Base-by-base conservation (phyloP, 2,329 filamentous ascomycete genomes). In the Colletotrichum sp. region DNA sequence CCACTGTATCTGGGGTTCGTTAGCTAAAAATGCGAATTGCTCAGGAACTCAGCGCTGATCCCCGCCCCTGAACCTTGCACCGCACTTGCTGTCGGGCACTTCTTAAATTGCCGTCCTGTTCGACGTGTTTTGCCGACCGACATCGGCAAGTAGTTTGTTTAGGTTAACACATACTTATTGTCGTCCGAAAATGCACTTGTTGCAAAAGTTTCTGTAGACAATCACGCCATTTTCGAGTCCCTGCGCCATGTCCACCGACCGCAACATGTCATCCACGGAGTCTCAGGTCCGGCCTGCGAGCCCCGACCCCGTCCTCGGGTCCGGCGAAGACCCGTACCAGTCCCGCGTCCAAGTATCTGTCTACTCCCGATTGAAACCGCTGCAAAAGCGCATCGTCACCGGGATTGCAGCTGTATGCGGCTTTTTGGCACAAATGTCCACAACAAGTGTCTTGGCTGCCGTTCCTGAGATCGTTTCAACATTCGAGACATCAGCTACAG, bases 381-480 rank as follows among this genome's bases (percentile, higher is more conserved):
- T 70, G 24, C 72, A 74, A 75, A 68, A 32, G 55, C 36, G 67
- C 71, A 67, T 13, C 64, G 57, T n/a, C 18, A 65, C 24, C 81
- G 70, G 16, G 79, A 81, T n/a, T 81, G 78, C 30, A 78, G 82
- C 60, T 1, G 64, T 66, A 1, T 71, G 21, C 82, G 92, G 93
- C 32, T 95, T 96, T 78, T 87, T 96, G 43, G 92, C 94, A 1
- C 94, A 95, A 0, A 90, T 95, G 28, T 94, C 92, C 4, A 94
- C 92, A 48, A 96, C 94, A 0, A 93, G 93, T 2, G 91, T 96
- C 12, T 84, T 96, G 15, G 89, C 94, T 2, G 94, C 94, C 4
- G 91, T 94, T 3, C 94, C 94, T 2, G 94, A 96, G 82, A 92
- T 96, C 6, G 93, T 93, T 2, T 82, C 82, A 6, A 92, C 91